These are phyloP conservation scores for Fusarium poae DNA, from an alignment of 2,329 filamentous ascomycete genomes.

Conservation along the genomic window DNA sequence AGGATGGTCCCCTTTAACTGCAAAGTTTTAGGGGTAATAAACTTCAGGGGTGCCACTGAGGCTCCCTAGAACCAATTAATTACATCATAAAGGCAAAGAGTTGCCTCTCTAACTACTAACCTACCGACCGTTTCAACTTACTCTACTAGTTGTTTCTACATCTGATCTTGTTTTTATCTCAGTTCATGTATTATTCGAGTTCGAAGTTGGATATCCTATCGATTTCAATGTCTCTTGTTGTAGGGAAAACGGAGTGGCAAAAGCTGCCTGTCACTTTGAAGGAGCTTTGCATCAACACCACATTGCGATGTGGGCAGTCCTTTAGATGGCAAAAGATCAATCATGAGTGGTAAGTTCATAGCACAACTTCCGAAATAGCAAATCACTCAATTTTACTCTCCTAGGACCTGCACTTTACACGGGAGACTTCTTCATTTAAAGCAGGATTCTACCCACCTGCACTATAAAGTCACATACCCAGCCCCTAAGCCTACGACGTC, in stretches of 20 bases:
- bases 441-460: constrained; percentile 82
- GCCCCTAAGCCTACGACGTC: constrained; percentile 32
- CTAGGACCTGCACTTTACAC: constrained; percentile 83
- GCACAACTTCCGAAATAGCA: background rate
- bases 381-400: constrained; percentile 8
- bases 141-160: constrained; percentile 4
- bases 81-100: constrained; percentile 23
- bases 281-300: constrained; percentile 95
- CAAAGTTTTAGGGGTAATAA: constrained; percentile 9
- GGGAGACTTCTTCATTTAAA: constrained; percentile 87
- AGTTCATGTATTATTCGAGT: background rate
- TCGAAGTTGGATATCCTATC: background rate
- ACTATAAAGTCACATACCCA: constrained; percentile 81
- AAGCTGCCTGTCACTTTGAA: constrained; percentile 85
- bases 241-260: constrained; percentile 80
- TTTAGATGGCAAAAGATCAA: constrained; percentile 93
- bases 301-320: constrained; percentile 92
- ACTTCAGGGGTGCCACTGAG: constrained; percentile 3
- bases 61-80: constrained; percentile 16
- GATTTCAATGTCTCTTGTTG: constrained; percentile 52
- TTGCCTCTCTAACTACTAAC: constrained; percentile 1
- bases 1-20: background rate
- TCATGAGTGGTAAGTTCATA: constrained; percentile 78
- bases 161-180: background rate
- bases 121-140: constrained; percentile 8